Evolutionary conservation across 2,329 filamentous ascomycete genomes (phyloP).

Genomic region (Myriosclerotinia duriaeana): DNA sequence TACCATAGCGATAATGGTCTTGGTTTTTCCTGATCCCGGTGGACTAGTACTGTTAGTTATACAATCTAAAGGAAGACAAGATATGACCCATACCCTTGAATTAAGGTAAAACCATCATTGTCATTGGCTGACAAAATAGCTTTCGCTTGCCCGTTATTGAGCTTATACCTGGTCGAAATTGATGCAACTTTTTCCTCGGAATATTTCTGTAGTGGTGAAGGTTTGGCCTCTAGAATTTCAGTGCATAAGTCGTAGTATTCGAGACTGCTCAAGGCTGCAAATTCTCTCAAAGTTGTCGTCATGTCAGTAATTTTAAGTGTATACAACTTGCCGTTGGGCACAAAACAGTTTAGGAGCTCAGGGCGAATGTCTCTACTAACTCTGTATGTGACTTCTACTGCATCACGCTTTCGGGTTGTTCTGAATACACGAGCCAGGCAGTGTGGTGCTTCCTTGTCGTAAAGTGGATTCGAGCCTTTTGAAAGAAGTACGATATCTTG

Average conservation of each 20-base stretch:
- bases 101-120: conserved; percentile 94
- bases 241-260: conserved; percentile 96
- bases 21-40: conserved; percentile 96
- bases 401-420: conserved; percentile 76
- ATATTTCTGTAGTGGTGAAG: conserved; percentile 83
- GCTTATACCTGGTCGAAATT: conserved; percentile 72
- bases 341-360: conserved; percentile 61
- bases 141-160: conserved; percentile 87
- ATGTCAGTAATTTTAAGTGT: conserved; percentile 88
- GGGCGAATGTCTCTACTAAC: conserved; percentile 58
- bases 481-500: conserved; percentile 90
- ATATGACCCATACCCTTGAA: conserved; percentile 69
- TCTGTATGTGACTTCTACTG: conserved; percentile 82
- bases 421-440: conserved; percentile 84
- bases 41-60: conserved; percentile 54
- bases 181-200: conserved; percentile 68
- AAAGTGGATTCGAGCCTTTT: conserved; percentile 67
- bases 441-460: conserved; percentile 64
- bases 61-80: conserved; percentile 24
- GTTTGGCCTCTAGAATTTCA: conserved; percentile 84
- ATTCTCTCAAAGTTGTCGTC: conserved; percentile 93
- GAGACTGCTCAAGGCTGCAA: conserved; percentile 83
- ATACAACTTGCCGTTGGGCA: conserved; percentile 67
- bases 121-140: conserved; percentile 89
- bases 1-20: conserved; percentile 95